phyloP scores from a whole-genome alignment of 805 yeast genomes.

The Starmerella sp. region DNA sequence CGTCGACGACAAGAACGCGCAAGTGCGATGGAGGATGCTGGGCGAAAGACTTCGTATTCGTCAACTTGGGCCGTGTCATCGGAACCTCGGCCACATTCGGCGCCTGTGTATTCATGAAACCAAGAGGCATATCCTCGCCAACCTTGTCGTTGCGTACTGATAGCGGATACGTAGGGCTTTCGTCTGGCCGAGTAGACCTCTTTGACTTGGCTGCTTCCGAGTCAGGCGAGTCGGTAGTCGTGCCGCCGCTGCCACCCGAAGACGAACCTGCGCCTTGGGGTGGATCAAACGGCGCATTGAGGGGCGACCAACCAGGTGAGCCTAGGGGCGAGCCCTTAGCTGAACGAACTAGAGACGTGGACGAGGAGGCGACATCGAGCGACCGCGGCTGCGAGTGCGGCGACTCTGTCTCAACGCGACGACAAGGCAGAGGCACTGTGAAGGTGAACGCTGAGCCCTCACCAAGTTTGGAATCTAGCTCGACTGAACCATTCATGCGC shows the following conservation, averaged over 20 bases:
- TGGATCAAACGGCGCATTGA: background rate
- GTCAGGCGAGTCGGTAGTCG: background rate
- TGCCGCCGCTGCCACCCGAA: background rate
- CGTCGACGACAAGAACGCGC: slow-evolving; percentile 79
- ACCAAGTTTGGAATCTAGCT: slow-evolving; percentile 62
- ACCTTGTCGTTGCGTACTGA: background rate
- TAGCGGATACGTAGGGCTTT: background rate
- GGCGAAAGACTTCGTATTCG: slow-evolving; percentile 1
- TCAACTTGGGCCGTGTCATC: slow-evolving; percentile 2
- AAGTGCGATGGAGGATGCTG: slow-evolving; percentile 10
- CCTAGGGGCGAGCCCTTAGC: background rate
- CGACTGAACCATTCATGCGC: slow-evolving; percentile 81
- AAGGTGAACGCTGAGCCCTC: slow-evolving; percentile 77
- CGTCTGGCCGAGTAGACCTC: background rate
- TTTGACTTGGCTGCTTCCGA: background rate
- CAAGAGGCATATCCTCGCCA: background rate
- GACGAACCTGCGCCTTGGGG: background rate
- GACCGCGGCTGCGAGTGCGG: background rate
- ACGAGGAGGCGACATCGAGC: slow-evolving; percentile 3
- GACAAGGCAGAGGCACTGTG: slow-evolving; percentile 37
- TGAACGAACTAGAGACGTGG: background rate
- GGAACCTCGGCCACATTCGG: slow-evolving; percentile 1
- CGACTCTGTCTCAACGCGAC: slow-evolving; percentile 3
- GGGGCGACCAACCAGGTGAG: background rate
- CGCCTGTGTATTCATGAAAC: background rate